Conservation (phyloP, 2,329 filamentous ascomycete species). For the Penicillium fuscoglaucum region DNA sequence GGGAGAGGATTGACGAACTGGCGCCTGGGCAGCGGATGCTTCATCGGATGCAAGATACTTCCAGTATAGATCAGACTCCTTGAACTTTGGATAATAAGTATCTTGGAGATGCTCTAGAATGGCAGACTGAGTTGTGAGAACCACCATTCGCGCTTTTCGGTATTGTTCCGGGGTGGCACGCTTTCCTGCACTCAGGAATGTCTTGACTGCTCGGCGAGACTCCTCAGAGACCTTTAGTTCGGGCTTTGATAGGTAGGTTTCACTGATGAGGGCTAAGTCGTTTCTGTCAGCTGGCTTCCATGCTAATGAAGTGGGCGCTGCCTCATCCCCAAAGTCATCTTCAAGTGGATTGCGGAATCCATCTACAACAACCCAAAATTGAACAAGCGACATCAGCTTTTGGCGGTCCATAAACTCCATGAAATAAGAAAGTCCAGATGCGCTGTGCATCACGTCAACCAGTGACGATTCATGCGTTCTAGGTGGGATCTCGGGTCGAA, state of each 20-base stretch:
- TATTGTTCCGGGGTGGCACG: slow-evolving; percentile 79
- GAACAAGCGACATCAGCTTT: slow-evolving; percentile 80
- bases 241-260: slow-evolving; percentile 79
- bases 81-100: slow-evolving; percentile 79
- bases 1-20: slow-evolving; percentile 21
- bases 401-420: slow-evolving; percentile 99
- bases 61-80: slow-evolving; percentile 90
- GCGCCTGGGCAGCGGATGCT: slow-evolving; percentile 32
- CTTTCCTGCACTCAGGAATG: slow-evolving; percentile 76
- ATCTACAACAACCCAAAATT: slow-evolving; percentile 98
- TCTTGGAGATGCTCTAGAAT: slow-evolving; percentile 83
- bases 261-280: slow-evolving; percentile 87
- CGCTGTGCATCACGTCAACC: slow-evolving; percentile 82
- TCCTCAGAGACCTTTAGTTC: slow-evolving; percentile 75
- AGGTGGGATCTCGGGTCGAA: slow-evolving; percentile 50
- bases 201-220: slow-evolving; percentile 68
- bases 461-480: slow-evolving; percentile 73
- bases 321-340: slow-evolving; percentile 73
- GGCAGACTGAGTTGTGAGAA: slow-evolving; percentile 77
- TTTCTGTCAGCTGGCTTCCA: slow-evolving; percentile 84
- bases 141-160: slow-evolving; percentile 74
- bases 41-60: slow-evolving; percentile 93
- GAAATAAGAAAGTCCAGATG: slow-evolving; percentile 92
- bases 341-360: slow-evolving; percentile 93
- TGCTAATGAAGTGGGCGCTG: slow-evolving; percentile 61